These are phyloP conservation scores for Oryza australiensis DNA, from an alignment of 176 grass and related monocot genomes.

Conservation along the genomic window DNA sequence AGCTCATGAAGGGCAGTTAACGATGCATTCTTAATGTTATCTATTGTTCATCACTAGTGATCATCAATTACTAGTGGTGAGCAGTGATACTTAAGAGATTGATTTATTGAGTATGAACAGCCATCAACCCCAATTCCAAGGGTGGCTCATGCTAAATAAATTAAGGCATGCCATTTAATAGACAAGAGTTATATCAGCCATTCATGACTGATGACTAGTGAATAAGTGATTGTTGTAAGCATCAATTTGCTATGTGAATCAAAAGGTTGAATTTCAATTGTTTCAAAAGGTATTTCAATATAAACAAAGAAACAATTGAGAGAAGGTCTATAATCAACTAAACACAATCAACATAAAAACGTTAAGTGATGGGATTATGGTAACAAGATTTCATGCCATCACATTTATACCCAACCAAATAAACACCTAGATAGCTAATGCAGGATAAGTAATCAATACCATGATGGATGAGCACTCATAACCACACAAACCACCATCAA, in stretches of 20 bases:
- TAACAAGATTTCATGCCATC: background rate
- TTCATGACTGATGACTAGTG: background rate
- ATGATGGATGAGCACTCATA: constrained; percentile 2
- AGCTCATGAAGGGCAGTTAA: background rate
- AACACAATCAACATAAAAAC: background rate
- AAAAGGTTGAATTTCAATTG: background rate
- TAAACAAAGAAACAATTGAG: background rate
- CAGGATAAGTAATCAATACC: background rate
- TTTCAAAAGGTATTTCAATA: no score
- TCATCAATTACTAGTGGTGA: background rate
- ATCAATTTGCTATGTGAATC: background rate
- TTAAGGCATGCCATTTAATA: background rate
- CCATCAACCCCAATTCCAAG: background rate
- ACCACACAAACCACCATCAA: background rate
- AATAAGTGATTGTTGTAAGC: background rate
- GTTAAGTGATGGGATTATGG: background rate
- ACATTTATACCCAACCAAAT: background rate
- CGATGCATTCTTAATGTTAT: background rate
- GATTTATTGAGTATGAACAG: background rate
- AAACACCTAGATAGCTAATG: background rate
- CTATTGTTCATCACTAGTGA: background rate
- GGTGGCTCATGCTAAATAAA: background rate
- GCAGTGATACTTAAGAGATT: background rate
- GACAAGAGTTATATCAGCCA: background rate
- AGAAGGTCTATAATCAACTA: background rate